Evolutionary conservation across 2,329 filamentous ascomycete species (phyloP).

Genomic region (Aspergillus clavatus): DNA sequence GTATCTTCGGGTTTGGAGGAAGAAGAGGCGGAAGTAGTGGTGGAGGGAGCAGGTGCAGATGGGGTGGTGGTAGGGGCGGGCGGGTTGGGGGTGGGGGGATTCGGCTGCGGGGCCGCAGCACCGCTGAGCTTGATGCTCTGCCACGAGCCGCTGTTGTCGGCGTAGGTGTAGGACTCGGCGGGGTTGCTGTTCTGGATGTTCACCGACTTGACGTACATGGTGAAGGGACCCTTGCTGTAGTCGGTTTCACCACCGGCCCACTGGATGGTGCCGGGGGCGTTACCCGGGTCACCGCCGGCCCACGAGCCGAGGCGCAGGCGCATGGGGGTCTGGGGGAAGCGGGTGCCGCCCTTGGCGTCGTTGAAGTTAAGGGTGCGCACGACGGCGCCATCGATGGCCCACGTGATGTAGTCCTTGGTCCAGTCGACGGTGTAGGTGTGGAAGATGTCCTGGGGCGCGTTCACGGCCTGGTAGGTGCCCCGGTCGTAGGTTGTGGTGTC

Average conservation of each 20-base stretch:
- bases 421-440: conserved; percentile 56
- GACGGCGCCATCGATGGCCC: conserved; percentile 58
- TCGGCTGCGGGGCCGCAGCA: conserved; percentile 6
- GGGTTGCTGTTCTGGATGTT: conserved; percentile 54
- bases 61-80: conserved; percentile 9
- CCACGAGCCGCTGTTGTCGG: conserved; percentile 57
- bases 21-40: conserved; percentile 13
- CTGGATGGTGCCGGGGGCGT: conserved; percentile 50
- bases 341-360: conserved; percentile 54
- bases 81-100: conserved; percentile 5
- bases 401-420: conserved; percentile 59
- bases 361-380: conserved; percentile 59
- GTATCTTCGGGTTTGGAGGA: too few species aligned
- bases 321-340: conserved; percentile 70
- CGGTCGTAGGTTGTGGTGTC: conserved; percentile 74
- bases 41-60: conserved; percentile 7
- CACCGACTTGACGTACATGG: conserved; percentile 66
- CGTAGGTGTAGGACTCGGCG: conserved; percentile 60
- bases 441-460: conserved; percentile 50
- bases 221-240: conserved; percentile 62
- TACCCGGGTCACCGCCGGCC: conserved; percentile 55
- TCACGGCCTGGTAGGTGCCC: conserved; percentile 67
- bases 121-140: conserved; percentile 54
- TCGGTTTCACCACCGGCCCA: conserved; percentile 69
- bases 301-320: conserved; percentile 66